Conservation (phyloP, 306 rosid species). For the Cucumis melo region DNA sequence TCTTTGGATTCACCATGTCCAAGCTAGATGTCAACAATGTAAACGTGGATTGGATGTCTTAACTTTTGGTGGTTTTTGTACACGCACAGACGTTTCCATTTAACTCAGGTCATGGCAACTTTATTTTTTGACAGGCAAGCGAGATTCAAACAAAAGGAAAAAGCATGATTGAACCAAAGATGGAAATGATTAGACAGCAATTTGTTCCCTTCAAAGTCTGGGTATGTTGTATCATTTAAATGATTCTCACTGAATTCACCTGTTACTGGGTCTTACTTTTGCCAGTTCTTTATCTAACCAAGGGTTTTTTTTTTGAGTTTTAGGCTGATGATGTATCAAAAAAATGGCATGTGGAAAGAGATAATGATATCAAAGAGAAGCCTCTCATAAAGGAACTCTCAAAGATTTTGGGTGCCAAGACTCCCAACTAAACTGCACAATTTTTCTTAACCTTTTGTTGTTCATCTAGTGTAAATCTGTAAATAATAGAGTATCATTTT, state of each 20-base stretch:
- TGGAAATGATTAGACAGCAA: constrained; percentile 37
- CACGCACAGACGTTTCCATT: not conserved
- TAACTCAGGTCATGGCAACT: not conserved
- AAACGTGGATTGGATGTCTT: constrained; percentile 19
- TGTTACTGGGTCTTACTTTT: constrained; percentile 7
- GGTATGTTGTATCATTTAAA: constrained; percentile 27
- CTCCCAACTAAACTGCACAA: constrained; percentile 20
- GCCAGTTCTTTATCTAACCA: not conserved
- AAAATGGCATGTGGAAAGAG: constrained; percentile 58
- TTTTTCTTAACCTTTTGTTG: not conserved
- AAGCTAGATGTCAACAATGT: constrained; percentile 55
- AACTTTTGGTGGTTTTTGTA: not conserved
- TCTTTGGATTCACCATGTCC: constrained; percentile 48
- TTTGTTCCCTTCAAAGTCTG: constrained; percentile 55
- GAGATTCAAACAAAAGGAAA: constrained; percentile 53
- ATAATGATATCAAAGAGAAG: constrained; percentile 50
- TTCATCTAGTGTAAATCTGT: not conserved
- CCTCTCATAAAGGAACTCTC: constrained; percentile 53
- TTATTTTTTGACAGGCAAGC: constrained; percentile 30
- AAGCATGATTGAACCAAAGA: constrained; percentile 45
- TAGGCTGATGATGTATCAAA: constrained; percentile 57
- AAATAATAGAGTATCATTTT: not conserved
- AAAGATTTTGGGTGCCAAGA: constrained; percentile 38
- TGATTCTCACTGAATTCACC: constrained; percentile 1
- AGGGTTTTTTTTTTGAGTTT: constrained; percentile 9